A percentile compares a stretch with the other conserved stretches of the same genome.
These are phyloP conservation scores for Phoma sp. DNA, from an alignment of 2,329 filamentous ascomycete species.

Conservation along the genomic window DNA sequence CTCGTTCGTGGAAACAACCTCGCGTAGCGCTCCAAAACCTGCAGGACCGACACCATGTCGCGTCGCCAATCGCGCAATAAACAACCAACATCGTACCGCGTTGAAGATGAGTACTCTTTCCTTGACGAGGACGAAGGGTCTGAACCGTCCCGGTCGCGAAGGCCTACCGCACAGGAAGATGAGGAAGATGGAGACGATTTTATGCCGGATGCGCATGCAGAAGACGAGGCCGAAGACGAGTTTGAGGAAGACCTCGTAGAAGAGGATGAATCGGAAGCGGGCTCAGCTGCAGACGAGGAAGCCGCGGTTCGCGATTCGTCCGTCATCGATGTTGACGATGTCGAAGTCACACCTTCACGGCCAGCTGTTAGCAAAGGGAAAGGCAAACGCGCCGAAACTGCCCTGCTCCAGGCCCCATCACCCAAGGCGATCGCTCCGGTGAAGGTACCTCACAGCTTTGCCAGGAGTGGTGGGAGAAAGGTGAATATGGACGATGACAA, in stretches of 20 bases:
- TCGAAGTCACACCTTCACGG: slow-evolving; percentile 2
- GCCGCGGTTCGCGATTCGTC: slow-evolving; percentile 13
- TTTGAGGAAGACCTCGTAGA: slow-evolving; percentile 48
- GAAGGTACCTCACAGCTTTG: slow-evolving; percentile 20
- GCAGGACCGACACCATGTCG: slow-evolving; percentile 20
- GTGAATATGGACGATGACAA: slow-evolving; percentile 24
- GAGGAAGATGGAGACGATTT: slow-evolving; percentile 37
- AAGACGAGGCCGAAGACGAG: slow-evolving; percentile 32
- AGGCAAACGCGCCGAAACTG: not conserved
- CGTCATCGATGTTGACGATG: slow-evolving; percentile 20
- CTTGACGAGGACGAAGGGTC: slow-evolving; percentile 27
- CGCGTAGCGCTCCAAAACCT: slow-evolving; percentile 10
- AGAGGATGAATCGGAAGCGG: slow-evolving; percentile 25
- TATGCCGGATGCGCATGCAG: slow-evolving; percentile 32
- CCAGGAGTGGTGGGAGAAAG: slow-evolving; percentile 21
- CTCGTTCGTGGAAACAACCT: slow-evolving; percentile 9
- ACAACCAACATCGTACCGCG: slow-evolving; percentile 25
- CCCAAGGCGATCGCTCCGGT: slow-evolving; percentile 1
- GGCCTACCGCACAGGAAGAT: slow-evolving; percentile 16
- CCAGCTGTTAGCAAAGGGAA: slow-evolving; percentile 8
- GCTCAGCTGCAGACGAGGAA: slow-evolving; percentile 26
- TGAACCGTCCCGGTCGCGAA: slow-evolving; percentile 16
- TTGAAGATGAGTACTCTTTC: slow-evolving; percentile 32
- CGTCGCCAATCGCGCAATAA: slow-evolving; percentile 32
- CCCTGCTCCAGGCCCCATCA: not conserved